These are phyloP conservation scores for Nyctanthes arbortristis DNA, from an alignment of 257 asterid species.

Conservation along the genomic window DNA sequence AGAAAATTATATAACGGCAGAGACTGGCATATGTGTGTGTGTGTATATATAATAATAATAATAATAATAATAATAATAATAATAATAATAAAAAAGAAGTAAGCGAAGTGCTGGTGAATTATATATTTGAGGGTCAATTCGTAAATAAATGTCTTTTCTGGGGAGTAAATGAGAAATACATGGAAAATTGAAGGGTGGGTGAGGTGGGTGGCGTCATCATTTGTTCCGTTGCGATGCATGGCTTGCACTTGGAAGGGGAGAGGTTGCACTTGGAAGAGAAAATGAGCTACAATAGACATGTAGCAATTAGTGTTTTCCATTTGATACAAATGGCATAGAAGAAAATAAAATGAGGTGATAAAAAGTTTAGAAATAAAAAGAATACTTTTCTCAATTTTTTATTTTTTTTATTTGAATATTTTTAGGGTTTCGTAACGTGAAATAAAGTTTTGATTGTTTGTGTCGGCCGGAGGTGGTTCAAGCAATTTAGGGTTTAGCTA, in stretches of 20 bases:
- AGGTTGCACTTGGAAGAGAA: neutral
- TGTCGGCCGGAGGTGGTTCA: too few relatives aligned
- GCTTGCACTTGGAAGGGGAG: neutral
- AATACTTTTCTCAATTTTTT: too few relatives aligned
- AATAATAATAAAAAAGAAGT: neutral
- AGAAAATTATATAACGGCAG: neutral
- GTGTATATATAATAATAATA: too few relatives aligned
- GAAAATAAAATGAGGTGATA: neutral
- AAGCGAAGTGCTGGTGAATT: neutral
- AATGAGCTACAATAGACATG: neutral
- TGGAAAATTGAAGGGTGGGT: neutral
- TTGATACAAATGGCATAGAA: neutral
- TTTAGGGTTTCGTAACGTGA: too few relatives aligned
- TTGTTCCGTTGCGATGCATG: neutral
- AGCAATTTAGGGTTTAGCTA: too few relatives aligned
- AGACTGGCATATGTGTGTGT: neutral
- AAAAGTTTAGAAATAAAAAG: too few relatives aligned
- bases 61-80: neutral
- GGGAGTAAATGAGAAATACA: neutral
- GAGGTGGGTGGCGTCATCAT: neutral
- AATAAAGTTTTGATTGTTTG: too few relatives aligned
- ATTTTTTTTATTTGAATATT: too few relatives aligned
- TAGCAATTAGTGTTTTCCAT: neutral
- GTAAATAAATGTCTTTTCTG: neutral
- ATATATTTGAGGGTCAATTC: neutral